Evolutionary conservation across 768 basidiomycete genomes (phyloP).

Genomic region (Boletales sp.): DNA sequence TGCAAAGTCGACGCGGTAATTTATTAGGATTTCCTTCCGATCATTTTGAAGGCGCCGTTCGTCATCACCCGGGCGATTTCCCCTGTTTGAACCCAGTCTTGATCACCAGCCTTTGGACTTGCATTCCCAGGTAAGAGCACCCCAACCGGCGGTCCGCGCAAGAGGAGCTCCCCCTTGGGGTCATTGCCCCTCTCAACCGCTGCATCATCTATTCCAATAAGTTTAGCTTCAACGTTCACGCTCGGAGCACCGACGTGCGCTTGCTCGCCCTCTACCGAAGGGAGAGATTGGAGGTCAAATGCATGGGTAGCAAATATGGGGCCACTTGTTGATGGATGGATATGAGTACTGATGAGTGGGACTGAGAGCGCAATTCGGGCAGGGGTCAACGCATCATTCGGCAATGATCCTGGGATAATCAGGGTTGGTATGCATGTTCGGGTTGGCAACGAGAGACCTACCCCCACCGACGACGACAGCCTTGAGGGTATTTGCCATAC

Average conservation of each 20-base stretch:
- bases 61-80: conserved; percentile 49
- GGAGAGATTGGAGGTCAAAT: conserved; percentile 79
- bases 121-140: conserved; percentile 32
- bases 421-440: not conserved
- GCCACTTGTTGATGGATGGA: conserved; percentile 62
- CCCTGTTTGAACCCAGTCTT: conserved; percentile 45
- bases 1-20: not conserved
- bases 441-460: conserved; percentile 29
- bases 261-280: conserved; percentile 30
- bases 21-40: conserved; percentile 11
- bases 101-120: conserved; percentile 38
- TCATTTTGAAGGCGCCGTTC: conserved; percentile 60
- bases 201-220: conserved; percentile 66
- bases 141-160: conserved; percentile 76
- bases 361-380: conserved; percentile 75
- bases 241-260: conserved; percentile 74
- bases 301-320: conserved; percentile 83
- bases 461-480: conserved; percentile 73
- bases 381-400: conserved; percentile 49
- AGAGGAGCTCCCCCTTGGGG: conserved; percentile 55
- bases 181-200: conserved; percentile 63
- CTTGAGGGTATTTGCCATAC: conserved; percentile 58
- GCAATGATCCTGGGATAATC: conserved; percentile 43
- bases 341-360: conserved; percentile 64
- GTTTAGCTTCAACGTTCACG: conserved; percentile 80